Evolutionary conservation across 2,329 filamentous ascomycete genomes (phyloP), one percentile per base, ranked within the genome.

Genomic region (Spiromastix sp.): DNA sequence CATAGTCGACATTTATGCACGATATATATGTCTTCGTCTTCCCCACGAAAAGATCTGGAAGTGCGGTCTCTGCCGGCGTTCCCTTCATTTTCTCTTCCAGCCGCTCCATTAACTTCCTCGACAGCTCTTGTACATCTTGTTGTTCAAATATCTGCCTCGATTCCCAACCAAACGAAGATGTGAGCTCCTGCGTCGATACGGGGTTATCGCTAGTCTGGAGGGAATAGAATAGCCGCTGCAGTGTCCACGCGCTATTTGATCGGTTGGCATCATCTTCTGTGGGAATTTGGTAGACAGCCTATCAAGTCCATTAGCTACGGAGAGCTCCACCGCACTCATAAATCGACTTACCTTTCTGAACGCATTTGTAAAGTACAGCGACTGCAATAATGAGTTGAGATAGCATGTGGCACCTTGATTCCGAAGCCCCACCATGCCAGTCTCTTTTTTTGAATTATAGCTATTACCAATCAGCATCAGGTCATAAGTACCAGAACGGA

Each of bases 371-470:
- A 89, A 87, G 53, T 85, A 91, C 29, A 91, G 63, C 1, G 84
- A 89, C 54, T 91, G 84, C 30, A 91, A 66, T 5, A 91, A 71
- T 5, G 84, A 89, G 58, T 91, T 91, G 32, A 91, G 67, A 55
- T 91, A 91, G 61, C 84, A 91, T 1, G 84, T 91, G 32, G 91
- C 91, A 44, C 91, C 91, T 60, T 96, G 91, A 52, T 98, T 98
- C 60, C 91, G 91, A 36, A 98, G 68, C 2, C 91, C 91, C 27
- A 98, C 91, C 66, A 87, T 96, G 38, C 91, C 91, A 0, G 91
- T 98, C 63, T 95, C 87, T 57, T 91, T 93, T 66, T 96, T 98
- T n/a, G 91, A 96, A 56, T 98, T 87, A 57, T 98, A 98, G 63
- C 67, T 70, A 32, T 39, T 37, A 65, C 12, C n/a, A n/a, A n/a